These are phyloP conservation scores for Talaromyces sp. DNA, from an alignment of 2,329 filamentous ascomycete species.

Conservation along the genomic window DNA sequence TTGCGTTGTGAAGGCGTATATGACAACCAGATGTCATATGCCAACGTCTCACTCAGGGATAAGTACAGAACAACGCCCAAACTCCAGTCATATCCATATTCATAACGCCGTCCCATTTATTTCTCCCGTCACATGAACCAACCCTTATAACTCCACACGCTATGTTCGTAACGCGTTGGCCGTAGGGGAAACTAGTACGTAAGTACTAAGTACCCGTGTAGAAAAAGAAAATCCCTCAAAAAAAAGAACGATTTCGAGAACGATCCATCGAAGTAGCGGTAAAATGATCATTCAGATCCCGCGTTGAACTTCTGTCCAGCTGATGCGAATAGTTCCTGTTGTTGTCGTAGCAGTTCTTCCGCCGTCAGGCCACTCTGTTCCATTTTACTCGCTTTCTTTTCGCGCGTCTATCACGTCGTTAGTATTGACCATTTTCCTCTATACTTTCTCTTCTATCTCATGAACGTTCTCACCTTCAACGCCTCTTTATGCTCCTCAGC, in stretches of 20 bases:
- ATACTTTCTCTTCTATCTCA: not conserved
- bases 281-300: not conserved
- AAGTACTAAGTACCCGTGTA: not conserved
- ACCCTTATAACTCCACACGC: slow-evolving; percentile 12
- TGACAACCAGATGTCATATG: not conserved
- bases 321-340: slow-evolving; percentile 84
- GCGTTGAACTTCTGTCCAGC: slow-evolving; percentile 68
- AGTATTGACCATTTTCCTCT: not conserved
- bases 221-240: not conserved
- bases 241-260: not conserved
- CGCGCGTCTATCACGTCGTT: slow-evolving; percentile 61
- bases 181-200: not conserved
- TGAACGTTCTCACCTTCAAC: slow-evolving; percentile 65
- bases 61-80: slow-evolving; percentile 2
- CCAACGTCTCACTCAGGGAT: not conserved
- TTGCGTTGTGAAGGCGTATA: not conserved
- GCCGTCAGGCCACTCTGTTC: slow-evolving; percentile 88
- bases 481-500: slow-evolving; percentile 89
- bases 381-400: slow-evolving; percentile 97
- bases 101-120: not conserved
- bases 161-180: slow-evolving; percentile 11
- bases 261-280: not conserved
- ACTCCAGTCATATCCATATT: not conserved
- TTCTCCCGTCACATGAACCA: not conserved
- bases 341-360: slow-evolving; percentile 81